phyloP scores from a whole-genome alignment of 176 grass and related monocot genomes.

The Urochloa ruziziensis region DNA sequence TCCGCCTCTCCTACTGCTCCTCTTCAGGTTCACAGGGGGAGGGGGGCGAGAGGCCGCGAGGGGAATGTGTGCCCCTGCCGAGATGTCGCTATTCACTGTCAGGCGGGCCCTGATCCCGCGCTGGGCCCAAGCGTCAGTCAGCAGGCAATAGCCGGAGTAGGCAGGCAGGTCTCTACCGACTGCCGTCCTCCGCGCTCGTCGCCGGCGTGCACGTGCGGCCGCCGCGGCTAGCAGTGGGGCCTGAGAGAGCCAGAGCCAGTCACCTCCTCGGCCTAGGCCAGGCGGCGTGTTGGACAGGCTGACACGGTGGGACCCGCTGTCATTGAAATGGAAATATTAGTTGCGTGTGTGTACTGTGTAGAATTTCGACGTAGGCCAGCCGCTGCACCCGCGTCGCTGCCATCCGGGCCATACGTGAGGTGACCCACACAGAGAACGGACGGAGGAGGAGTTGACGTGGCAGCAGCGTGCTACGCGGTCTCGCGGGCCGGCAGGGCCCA shows the following conservation, averaged over 20 bases:
- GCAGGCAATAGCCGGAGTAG: not conserved
- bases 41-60: not conserved
- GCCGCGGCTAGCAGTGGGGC: not conserved
- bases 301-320: too few relatives aligned
- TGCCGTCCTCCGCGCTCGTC: not conserved
- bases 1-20: not conserved
- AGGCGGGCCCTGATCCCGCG: not conserved
- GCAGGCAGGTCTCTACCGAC: too few relatives aligned
- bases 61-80: not conserved
- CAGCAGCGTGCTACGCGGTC: not conserved
- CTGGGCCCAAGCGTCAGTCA: not conserved
- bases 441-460: not conserved
- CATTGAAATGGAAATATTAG: too few relatives aligned
- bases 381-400: not conserved
- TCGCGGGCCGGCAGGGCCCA: constrained; percentile 1
- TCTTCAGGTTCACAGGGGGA: not conserved
- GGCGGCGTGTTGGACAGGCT: too few relatives aligned
- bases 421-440: too few relatives aligned
- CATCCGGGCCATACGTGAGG: not conserved
- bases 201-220: constrained; percentile 9
- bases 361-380: too few relatives aligned
- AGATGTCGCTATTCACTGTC: not conserved
- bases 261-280: too few relatives aligned
- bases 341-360: too few relatives aligned
- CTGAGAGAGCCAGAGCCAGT: not conserved